Percentiles rank a stretch among this genome's conserved stretches.
Evolutionary conservation across 148 eudicot genomes (phyloP).

Genomic region (Vaccinium macrocarpon): DNA sequence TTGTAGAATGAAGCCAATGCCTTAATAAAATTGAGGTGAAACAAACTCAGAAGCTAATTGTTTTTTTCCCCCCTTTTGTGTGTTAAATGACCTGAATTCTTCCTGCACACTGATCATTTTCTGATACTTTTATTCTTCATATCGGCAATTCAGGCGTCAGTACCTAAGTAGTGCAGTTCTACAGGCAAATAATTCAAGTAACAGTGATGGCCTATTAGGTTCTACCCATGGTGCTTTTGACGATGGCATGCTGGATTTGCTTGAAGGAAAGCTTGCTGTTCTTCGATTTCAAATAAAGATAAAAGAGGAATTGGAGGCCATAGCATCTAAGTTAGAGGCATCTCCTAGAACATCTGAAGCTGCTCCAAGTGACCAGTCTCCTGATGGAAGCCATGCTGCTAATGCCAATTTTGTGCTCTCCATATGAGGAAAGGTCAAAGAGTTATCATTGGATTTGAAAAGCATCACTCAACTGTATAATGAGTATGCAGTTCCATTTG

Average conservation of each 20-base stretch:
- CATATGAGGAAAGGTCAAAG: constrained; percentile 65
- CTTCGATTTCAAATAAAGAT: constrained; percentile 87
- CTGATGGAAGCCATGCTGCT: constrained; percentile 27
- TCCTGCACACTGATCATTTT: neutral
- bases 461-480: constrained; percentile 88
- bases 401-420: constrained; percentile 37
- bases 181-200: constrained; percentile 85
- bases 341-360: constrained; percentile 55
- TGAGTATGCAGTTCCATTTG: constrained; percentile 94
- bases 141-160: constrained; percentile 63
- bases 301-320: constrained; percentile 64
- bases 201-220: constrained; percentile 39
- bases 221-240: constrained; percentile 61
- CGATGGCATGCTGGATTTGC: constrained; percentile 83
- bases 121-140: constrained; percentile 20
- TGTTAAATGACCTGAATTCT: neutral
- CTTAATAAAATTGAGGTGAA: neutral
- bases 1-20: neutral
- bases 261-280: constrained; percentile 96
- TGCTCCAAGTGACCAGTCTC: constrained; percentile 37
- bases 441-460: constrained; percentile 78
- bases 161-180: constrained; percentile 89
- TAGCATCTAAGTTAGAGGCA: constrained; percentile 56
- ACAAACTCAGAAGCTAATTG: neutral
- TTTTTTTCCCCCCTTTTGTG: neutral